Conservation (phyloP, 2,329 filamentous ascomycete species). For the Cercospora beticola region DNA sequence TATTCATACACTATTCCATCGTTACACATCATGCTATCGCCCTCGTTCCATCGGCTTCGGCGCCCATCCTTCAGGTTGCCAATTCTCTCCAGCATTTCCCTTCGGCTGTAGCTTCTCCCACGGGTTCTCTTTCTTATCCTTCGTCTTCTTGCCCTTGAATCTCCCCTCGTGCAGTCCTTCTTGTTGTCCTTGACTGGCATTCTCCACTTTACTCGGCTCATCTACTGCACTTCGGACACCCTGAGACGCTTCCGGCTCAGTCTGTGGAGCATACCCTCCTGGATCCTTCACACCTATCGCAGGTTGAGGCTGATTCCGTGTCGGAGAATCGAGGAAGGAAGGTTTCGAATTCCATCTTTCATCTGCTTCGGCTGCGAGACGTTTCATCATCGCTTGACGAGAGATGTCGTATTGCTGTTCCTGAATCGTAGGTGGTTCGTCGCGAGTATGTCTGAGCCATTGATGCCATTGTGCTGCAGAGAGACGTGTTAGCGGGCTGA, state of each 20-base stretch:
- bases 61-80: constrained; percentile 50
- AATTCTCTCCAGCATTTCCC: constrained; percentile 46
- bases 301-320: constrained; percentile 50
- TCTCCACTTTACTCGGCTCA: constrained; percentile 36
- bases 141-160: constrained; percentile 34
- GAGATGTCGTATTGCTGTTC: constrained; percentile 60
- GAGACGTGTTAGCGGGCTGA: background rate
- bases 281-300: constrained; percentile 47
- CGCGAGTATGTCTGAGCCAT: constrained; percentile 64
- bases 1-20: background rate
- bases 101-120: constrained; percentile 42
- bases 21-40: constrained; percentile 11
- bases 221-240: constrained; percentile 37
- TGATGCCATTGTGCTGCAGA: constrained; percentile 63
- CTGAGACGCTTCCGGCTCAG: constrained; percentile 34
- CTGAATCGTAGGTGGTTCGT: constrained; percentile 55
- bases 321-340: constrained; percentile 58
- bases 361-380: constrained; percentile 60
- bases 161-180: constrained; percentile 37
- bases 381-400: constrained; percentile 59
- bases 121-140: constrained; percentile 36
- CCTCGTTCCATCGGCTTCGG: constrained; percentile 41
- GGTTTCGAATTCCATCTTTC: constrained; percentile 61
- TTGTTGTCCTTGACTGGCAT: constrained; percentile 30
- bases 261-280: constrained; percentile 38